Evolutionary conservation across 2,329 filamentous ascomycete species (phyloP), one percentile per base, ranked within the genome.

Genomic region (Alternaria sp.): DNA sequence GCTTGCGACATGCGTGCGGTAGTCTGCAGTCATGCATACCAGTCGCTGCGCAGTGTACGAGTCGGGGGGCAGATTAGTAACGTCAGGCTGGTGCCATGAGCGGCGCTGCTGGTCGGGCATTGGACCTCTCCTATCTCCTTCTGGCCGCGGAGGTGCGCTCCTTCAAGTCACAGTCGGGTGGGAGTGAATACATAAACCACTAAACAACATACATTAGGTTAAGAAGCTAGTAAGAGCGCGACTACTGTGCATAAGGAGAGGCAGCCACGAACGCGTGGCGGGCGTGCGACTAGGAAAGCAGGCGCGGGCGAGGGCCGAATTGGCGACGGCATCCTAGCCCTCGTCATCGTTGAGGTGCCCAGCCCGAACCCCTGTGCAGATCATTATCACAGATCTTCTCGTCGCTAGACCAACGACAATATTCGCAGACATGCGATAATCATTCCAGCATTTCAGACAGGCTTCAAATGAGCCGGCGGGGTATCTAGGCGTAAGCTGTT

Each of bases 21-120:
- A 21, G 43, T 26, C 15, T 43, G 37, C 23, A 43, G 18, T 6
- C 18, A 41, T 12, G 49, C 78, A 49, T 81, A 87, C 85, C 76
- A 88, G 75, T 69, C 84, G 83, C 67, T 85, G 83, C 3, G 84
- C 82, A 6, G 87, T 88, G 72, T 86, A 87, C 9, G 85, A 87
- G 26, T 84, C 82, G 20, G 81, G 77, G 62, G 82, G 80, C 61
- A 87, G 72, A 33, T 67, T 70, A 33, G 70, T 70, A 33, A 75
- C 65, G 26, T 77, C 70, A 66, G 74, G 74, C 71, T 75, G 74
- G 57, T 78, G 75, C 77, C 77, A 78, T 72, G 77, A 70, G 50
- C 68, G 75, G 51, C 71, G 71, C 57, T 63, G 73, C 63, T 63
- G 67, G 47, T 69, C 60, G 66, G 76, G 62, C 77, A 79, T 79